Evolutionary conservation across 2,329 filamentous ascomycete genomes (phyloP).

Genomic region (Aspergillus costaricaensis): DNA sequence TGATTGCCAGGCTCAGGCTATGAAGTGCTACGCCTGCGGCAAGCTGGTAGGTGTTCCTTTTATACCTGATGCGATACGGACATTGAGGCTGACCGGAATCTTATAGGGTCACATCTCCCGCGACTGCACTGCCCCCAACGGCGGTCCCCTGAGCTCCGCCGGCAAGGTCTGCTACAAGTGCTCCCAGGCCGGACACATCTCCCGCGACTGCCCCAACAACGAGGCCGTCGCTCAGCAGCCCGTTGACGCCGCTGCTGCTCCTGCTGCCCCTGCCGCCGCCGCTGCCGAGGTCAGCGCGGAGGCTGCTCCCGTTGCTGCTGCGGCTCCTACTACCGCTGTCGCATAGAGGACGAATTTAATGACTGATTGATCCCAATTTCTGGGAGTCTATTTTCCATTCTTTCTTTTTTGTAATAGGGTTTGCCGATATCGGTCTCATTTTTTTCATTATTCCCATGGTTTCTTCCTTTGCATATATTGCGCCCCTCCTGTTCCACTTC

Average conservation of each 20-base stretch:
- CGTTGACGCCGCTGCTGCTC: constrained; percentile 36
- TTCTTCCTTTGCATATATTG: constrained; percentile 46
- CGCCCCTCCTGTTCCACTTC: constrained; percentile 30
- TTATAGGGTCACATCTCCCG: constrained; percentile 77
- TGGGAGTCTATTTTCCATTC: constrained; percentile 23
- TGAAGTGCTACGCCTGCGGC: constrained; percentile 98
- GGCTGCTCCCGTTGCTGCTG: constrained; percentile 34
- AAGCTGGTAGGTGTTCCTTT: constrained; percentile 61
- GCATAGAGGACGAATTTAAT: constrained; percentile 38
- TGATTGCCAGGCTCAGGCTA: constrained; percentile 96
- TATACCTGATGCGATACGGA: background rate
- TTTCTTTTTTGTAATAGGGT: constrained; percentile 33
- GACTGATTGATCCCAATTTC: constrained; percentile 21
- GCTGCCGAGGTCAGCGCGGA: constrained; percentile 45
- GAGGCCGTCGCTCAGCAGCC: constrained; percentile 47
- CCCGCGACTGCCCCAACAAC: constrained; percentile 87
- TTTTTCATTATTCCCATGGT: constrained; percentile 26
- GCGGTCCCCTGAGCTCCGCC: constrained; percentile 89
- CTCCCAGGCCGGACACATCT: constrained; percentile 93
- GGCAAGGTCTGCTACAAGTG: constrained; percentile 99
- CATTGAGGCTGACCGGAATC: background rate
- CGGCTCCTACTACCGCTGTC: constrained; percentile 47
- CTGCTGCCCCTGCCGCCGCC: constrained; percentile 29
- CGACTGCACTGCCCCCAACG: constrained; percentile 96
- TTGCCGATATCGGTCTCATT: constrained; percentile 28